Base-by-base conservation (phyloP, 805 yeast species). In the Wickerhamiella alocasiicola region DNA sequence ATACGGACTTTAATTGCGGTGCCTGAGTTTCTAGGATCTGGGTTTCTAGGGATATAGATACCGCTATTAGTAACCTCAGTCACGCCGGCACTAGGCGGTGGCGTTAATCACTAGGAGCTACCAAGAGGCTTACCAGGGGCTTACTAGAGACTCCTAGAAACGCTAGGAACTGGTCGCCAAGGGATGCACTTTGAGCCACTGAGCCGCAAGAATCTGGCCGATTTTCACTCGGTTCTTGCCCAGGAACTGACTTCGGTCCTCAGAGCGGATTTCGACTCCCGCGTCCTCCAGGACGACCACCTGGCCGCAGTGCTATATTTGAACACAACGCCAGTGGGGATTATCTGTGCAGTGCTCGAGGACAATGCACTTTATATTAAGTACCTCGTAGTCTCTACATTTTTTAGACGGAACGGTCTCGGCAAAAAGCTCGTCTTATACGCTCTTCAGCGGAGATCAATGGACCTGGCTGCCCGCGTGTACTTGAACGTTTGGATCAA, bases 1-100 rank as follows among this genome's bases (percentile, higher is more conserved):
- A 57, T 38, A 26, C 55, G 59, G 18, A 57, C 54, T 43, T 39
- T 36, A 31, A 52, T 52, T 31, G 42, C 43, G 15, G 25, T 18
- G 26, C 20, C 36, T 7, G 26, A 23, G 26, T 23, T 23, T n/a
- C n/a, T n/a, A n/a, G n/a, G n/a, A n/a, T n/a, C n/a, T n/a, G n/a
- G n/a, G n/a, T n/a, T n/a, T n/a, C n/a, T n/a, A n/a, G n/a, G n/a
- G n/a, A n/a, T n/a, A n/a, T n/a, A n/a, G n/a, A n/a, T n/a, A n/a
- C n/a, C n/a, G n/a, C n/a, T n/a, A n/a, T n/a, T n/a, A n/a, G n/a
- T n/a, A n/a, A n/a, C n/a, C n/a, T n/a, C n/a, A n/a, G n/a, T n/a
- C n/a, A n/a, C n/a, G n/a, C n/a, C n/a, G n/a, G n/a, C n/a, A n/a
- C n/a, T n/a, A n/a, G n/a, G n/a, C n/a, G n/a, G n/a, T n/a, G n/a